Evolutionary conservation across 768 basidiomycete genomes (phyloP), one percentile per base, ranked within the genome.

Genomic region (Suillus occidentalis): DNA sequence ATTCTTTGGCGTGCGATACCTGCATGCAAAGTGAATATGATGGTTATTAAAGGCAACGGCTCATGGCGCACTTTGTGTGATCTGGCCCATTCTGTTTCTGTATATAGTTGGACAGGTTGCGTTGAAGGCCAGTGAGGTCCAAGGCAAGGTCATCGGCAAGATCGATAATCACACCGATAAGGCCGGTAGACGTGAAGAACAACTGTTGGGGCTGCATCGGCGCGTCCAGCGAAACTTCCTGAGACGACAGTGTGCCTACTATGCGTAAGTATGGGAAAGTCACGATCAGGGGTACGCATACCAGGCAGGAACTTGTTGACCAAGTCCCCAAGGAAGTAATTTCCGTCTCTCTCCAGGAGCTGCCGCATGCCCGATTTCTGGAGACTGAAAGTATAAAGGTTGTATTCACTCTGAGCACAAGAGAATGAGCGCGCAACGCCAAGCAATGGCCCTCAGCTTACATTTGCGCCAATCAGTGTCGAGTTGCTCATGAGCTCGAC

Each of bases 161-260:
- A 57, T 92, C 85, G 12, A 86, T 74, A 28, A 97, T 76, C 14
- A 90, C 79, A 14, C 93, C 91, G 62, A 97, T 90, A 37, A 89
- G 84, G 6, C 95, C 95, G 3, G 89, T 85, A 1, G 89, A 82
- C 2, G 94, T 90, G 76, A 91, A 88, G 75, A 90, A 94, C 36
- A 95, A 65, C 31, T 90, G 86, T 58, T 85, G 85, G 0, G 91
- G 83, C 34, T 77, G 71, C 45, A 91, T 78, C 0, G 76, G 68
- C 6, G 76, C 65, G 61, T 80, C 79, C 2, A 77, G 75, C 9
- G 83, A 78, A 6, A 78, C 67, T 40, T 88, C 83, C 6, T 77
- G 73, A 0, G 82, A 76, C 12, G 80, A 74, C 52, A 94, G 73
- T 0, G 85, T 81, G 8, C 92, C 92, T 92, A 63, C 14, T 63